Conservation (phyloP, 2,329 filamentous ascomycete species). For the Calycina herbarum region DNA sequence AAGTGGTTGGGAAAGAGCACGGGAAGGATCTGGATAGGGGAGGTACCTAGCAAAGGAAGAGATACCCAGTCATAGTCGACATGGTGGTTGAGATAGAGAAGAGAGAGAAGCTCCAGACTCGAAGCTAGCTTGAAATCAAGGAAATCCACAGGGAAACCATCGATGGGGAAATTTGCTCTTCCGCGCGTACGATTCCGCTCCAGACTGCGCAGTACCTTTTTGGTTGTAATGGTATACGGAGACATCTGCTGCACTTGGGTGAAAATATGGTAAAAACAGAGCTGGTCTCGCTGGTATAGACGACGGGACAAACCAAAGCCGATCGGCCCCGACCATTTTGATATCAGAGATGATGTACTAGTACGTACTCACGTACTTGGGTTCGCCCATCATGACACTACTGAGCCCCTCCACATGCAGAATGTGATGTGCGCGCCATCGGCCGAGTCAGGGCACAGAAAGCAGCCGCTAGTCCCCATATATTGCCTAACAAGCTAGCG, state of each 20-base stretch:
- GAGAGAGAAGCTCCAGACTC: not conserved
- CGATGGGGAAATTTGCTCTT: not conserved
- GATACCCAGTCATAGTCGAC: conserved; percentile 7
- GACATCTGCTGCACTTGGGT: not conserved
- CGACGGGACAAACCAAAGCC: not conserved
- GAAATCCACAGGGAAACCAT: not conserved
- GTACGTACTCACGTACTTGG: not conserved
- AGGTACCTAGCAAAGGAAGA: not conserved
- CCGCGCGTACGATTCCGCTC: not conserved
- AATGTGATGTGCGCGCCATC: conserved; percentile 2
- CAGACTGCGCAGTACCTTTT: not conserved
- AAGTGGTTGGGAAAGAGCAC: not conserved
- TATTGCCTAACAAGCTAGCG: not conserved
- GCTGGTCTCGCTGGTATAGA: no score
- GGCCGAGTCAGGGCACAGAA: conserved; percentile 1
- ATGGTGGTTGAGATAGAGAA: not conserved
- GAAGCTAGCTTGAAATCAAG: not conserved
- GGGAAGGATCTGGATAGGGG: not conserved
- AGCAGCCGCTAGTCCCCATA: conserved; percentile 1
- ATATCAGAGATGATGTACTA: not conserved
- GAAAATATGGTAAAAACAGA: not conserved
- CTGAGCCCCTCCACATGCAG: conserved; percentile 1
- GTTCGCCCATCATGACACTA: not conserved
- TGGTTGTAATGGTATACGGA: not conserved
- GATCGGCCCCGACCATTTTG: not conserved